Base-by-base conservation (phyloP, 2,329 filamentous ascomycete species). In the Xylariaceae sp. region DNA sequence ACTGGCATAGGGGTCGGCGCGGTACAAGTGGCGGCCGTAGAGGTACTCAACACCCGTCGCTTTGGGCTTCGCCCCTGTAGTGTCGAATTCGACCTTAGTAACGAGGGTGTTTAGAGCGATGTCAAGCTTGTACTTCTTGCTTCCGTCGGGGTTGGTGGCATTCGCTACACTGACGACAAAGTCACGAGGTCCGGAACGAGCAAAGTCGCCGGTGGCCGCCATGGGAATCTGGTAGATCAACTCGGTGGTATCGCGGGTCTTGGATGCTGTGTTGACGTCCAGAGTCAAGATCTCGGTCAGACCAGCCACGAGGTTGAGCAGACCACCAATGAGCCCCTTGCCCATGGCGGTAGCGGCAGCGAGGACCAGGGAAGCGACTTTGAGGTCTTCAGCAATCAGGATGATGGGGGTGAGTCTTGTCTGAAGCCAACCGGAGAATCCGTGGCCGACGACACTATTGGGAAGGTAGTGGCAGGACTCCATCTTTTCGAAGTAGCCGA, bases 161-260 rank as follows among this genome's bases (percentile, higher is more conserved):
- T 52, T 52, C 47, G 71, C 72, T 17, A 72, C 73, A 36, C 68
- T 66, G 47, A 76, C 56, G 17, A 80, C 64, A 46, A 77, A 78
- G 42, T 78, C 73, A 27, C 75, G 73, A n/a, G 75, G 67, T n/a
- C 71, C 71, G 33, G 65, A 73, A 11, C 76, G 74, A 43, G 68
- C 70, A 44, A 63, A 64, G 6, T 66, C 61, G 49, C 12, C 9
- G n/a, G 68, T 63, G 32, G 74, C 71, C 2, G 71, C 70, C 31
- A 80, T 58, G 11, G 78, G 76, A 11, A 80, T 71, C 55, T 78
- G 76, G 61, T 71, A 80, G 27, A 75, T 58, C 5, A 69, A 71
- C 40, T 68, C 62, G 7, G 63, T 57, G n/a, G 63, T 64, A 55
- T 79, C 76, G 18, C 75, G 70, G 1, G 49, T 51, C 1, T 63